Conservation (phyloP, 768 basidiomycete genomes). For the Chalciporus chontae region DNA sequence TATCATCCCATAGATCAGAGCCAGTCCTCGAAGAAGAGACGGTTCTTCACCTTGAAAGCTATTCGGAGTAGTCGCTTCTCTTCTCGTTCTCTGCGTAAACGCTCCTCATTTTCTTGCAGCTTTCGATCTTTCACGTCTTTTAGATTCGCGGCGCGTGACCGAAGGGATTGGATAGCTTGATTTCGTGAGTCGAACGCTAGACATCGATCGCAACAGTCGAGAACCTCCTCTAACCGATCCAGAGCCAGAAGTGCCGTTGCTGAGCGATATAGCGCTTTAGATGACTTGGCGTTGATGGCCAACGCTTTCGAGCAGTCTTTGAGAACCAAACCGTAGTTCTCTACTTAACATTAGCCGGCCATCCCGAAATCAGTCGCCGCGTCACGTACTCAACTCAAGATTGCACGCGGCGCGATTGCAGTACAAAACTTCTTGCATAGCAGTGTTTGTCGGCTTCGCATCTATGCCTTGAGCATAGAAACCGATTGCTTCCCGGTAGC, state of each 20-base stretch:
- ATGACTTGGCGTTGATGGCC: constrained; percentile 53
- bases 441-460: constrained; percentile 65
- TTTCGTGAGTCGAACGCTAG: constrained; percentile 58
- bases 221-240: constrained; percentile 71
- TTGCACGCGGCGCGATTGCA: constrained; percentile 94
- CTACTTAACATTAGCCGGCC: constrained; percentile 36
- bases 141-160: constrained; percentile 42
- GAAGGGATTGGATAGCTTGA: constrained; percentile 46
- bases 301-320: constrained; percentile 80
- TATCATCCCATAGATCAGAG: constrained; percentile 30
- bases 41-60: constrained; percentile 60
- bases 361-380: background rate
- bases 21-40: background rate
- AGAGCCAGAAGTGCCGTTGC: constrained; percentile 72
- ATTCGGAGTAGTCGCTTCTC: constrained; percentile 48
- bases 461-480: constrained; percentile 93
- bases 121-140: constrained; percentile 51
- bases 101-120: constrained; percentile 48
- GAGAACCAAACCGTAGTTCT: constrained; percentile 85
- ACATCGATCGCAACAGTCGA: constrained; percentile 78
- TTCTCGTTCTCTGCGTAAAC: constrained; percentile 47
- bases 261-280: constrained; percentile 88
- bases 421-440: constrained; percentile 62
- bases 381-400: constrained; percentile 70
- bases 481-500: constrained; percentile 79